Base-by-base conservation (phyloP, 768 basidiomycete genomes). In the Strobilomyces dryophilus region DNA sequence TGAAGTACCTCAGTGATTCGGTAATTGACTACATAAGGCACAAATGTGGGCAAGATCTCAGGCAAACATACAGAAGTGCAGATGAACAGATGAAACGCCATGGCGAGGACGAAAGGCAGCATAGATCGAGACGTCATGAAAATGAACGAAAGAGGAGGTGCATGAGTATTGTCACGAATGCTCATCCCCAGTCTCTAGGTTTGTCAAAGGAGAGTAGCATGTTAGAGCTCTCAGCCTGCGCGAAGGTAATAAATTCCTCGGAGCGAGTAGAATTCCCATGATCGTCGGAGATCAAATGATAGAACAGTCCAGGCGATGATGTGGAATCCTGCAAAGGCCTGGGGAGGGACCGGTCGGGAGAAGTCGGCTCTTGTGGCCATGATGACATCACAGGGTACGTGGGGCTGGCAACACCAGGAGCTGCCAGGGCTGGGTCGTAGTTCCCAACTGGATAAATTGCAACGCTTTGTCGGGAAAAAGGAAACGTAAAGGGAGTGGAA, bases 201-300 rank as follows among this genome's bases (percentile, higher is more conserved):
- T 40, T 44, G 54, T 56, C 49, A 26, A 34, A 35, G 18, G 49
- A 56, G 24, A 49, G 45, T 6, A 24, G n/a, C 11, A 47, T 45
- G 4, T 24, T 24, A 26, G 32, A 51, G 26, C 34, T 41, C n/a
- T 64, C 59, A 39, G 15, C 9, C 18, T 47, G 17, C 9, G 51
- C 5, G 31, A 40, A 34, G n/a, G 49, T 41, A 18, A 36, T 26
- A 14, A 24, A 39, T 34, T 34, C 32, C 27, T 51, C 52, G 8
- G 52, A 21, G 45, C 27, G 40, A 29, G 44, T 55, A 37, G 47
- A 41, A 10, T 24, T 39, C 29, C 43, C 21, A 24, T 32, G 34
- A 47, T 29, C 40, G 9, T 53, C 54, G 31, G 63, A 47, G 45
- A 41, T 35, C 6, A 35, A n/a, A 35, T 42, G 50, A 45, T 20